Base-by-base conservation (phyloP, 192 early-diverging fungal genomes). In the Linnemannia zychae region DNA sequence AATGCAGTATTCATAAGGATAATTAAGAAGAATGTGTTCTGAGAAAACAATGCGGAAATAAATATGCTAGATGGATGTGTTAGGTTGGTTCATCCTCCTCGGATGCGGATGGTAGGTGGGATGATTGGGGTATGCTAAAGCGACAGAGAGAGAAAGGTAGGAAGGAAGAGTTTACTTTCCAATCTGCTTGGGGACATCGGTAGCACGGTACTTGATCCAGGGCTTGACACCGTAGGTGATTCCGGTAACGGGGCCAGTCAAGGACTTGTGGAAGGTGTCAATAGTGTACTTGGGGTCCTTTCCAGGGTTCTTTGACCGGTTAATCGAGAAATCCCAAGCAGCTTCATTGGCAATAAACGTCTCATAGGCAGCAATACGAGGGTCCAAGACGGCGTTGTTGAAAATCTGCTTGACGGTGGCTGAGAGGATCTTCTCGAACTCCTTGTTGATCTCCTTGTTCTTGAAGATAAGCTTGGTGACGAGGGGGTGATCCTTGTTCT, bases 281-380 rank as follows among this genome's bases (percentile, higher is more conserved):
- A 82, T 66, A 24, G 80, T 72, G 17, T 28, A 82, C 57, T 37
- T 66, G 60, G 28, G 48, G 53, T 68, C 67, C 44, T 77, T 82
- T 31, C 80, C 75, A 28, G 74, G 80, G 80, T 76, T 76, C 48
- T 82, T 76, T 74, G 80, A 76, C 24, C 80, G 76, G 16, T 76
- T 50, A 4, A 89, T 34, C 12, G 74, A 50, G 38, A 67, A 70
- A 20, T 89, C 88, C 88, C 88, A 89, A 15, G 72, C 49, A 50
- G 79, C 82, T 34, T 87, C 86, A 22, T 72, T 60, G 52, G 69
- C 63, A 18, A 89, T 70, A 72, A 89, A 80, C 28, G 85, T 85
- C 18, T 78, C 86, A 20, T 85, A 76, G 3, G 75, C 79, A 28
- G 84, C 72, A 49, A 89, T 79, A 63, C 79, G 76, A 2, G 76